Evolutionary conservation across 495 filamentous ascomycete species (phyloP).

Genomic region (Collariella sp.): DNA sequence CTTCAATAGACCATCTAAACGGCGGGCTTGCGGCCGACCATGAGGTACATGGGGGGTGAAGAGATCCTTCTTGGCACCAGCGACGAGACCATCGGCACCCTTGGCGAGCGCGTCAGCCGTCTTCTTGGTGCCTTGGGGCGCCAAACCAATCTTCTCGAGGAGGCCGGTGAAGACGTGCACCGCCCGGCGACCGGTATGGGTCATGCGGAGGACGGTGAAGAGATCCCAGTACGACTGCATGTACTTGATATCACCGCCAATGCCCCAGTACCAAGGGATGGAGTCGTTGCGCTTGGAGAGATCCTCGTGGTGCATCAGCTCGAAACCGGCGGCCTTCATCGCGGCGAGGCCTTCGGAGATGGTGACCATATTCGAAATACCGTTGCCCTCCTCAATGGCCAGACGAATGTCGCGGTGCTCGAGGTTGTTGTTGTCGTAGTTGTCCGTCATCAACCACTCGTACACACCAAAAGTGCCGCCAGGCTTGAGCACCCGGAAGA

Average conservation of each 20-base stretch:
- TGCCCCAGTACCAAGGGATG: slow-evolving; percentile 92
- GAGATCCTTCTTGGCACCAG: slow-evolving; percentile 81
- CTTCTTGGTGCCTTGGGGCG: slow-evolving; percentile 84
- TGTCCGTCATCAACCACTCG: slow-evolving; percentile 98
- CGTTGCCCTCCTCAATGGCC: slow-evolving; percentile 92
- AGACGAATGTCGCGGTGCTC: slow-evolving; percentile 86
- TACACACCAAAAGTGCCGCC: slow-evolving; percentile 96
- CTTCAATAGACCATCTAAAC: slow-evolving; percentile 18
- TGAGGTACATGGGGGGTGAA: slow-evolving; percentile 99
- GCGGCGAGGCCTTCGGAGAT: slow-evolving; percentile 75
- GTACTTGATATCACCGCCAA: slow-evolving; percentile 71
- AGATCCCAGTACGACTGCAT: slow-evolving; percentile 73
- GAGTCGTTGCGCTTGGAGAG: slow-evolving; percentile 70
- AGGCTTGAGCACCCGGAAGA: slow-evolving; percentile 91
- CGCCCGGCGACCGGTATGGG: slow-evolving; percentile 64
- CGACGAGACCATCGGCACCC: slow-evolving; percentile 81
- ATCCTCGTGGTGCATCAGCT: slow-evolving; percentile 80
- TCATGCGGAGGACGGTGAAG: slow-evolving; percentile 83
- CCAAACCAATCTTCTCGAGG: slow-evolving; percentile 65
- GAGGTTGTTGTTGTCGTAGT: slow-evolving; percentile 82
- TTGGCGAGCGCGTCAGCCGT: slow-evolving; percentile 81
- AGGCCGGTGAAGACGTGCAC: slow-evolving; percentile 74
- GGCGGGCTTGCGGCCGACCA: slow-evolving; percentile 87
- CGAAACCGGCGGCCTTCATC: slow-evolving; percentile 84
- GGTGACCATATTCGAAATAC: slow-evolving; percentile 97